These are phyloP conservation scores for Ophiocordyceps camponoti-saundersi DNA, from an alignment of 2,329 filamentous ascomycete species.

Conservation along the genomic window DNA sequence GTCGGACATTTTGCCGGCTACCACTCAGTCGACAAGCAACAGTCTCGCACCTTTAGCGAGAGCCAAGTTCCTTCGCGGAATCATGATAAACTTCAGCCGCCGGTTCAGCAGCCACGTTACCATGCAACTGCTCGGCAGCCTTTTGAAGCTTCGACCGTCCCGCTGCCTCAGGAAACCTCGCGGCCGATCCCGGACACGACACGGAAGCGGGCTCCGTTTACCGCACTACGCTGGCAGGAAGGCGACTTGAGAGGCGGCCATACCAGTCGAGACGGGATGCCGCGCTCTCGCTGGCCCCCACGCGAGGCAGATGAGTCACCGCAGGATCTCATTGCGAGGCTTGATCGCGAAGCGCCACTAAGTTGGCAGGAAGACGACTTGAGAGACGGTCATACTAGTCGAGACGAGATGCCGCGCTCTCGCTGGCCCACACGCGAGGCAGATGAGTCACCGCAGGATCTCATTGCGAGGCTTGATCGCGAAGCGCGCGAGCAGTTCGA, in stretches of 20 bases:
- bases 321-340: constrained; percentile 10
- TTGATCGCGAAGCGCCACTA: constrained; percentile 10
- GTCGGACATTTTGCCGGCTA: not conserved
- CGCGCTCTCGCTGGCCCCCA: not conserved
- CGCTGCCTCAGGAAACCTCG: not conserved
- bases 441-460: constrained; percentile 9
- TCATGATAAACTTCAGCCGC: not conserved
- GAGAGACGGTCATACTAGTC: too few relatives aligned
- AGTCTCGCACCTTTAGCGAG: not conserved
- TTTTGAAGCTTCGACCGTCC: not conserved
- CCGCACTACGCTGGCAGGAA: not conserved
- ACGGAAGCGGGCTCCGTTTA: not conserved
- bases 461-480: constrained; percentile 10
- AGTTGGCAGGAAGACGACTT: not conserved
- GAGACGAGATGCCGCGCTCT: not conserved
- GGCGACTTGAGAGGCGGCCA: too few relatives aligned
- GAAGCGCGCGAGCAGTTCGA: constrained; percentile 5
- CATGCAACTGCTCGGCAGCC: not conserved
- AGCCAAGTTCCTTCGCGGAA: not conserved
- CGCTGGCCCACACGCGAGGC: not conserved
- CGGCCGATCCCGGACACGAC: not conserved
- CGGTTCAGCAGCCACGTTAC: not conserved
- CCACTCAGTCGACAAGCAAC: not conserved
- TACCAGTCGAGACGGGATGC: too few relatives aligned
- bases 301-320: constrained; percentile 6